These are phyloP conservation scores for Xanthoceras sorbifolium DNA, from an alignment of 345 rosid species.

Conservation along the genomic window DNA sequence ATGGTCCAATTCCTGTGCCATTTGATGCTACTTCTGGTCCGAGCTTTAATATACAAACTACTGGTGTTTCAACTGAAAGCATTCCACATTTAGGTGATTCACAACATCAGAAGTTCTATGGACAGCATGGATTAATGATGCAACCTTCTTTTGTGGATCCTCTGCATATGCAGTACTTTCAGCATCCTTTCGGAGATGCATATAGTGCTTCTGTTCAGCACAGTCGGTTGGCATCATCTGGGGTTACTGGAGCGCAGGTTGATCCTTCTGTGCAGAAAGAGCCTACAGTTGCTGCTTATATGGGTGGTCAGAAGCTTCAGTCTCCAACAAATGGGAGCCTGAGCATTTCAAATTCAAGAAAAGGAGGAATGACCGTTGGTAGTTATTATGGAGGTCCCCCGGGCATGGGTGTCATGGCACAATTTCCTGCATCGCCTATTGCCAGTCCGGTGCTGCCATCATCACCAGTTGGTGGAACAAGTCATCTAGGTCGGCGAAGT, in stretches of 20 bases:
- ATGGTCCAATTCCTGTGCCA: constrained; percentile 60
- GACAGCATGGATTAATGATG: constrained; percentile 48
- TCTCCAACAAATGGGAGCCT: constrained; percentile 50
- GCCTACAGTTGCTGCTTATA: constrained; percentile 34
- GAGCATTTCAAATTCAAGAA: constrained; percentile 52
- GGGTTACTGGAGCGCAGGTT: constrained; percentile 40
- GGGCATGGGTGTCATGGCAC: constrained; percentile 64
- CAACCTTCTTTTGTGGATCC: constrained; percentile 72
- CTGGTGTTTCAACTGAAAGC: constrained; percentile 37
- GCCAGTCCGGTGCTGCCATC: constrained; percentile 72
- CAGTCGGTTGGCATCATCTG: constrained; percentile 34
- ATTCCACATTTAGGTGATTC: constrained; percentile 39
- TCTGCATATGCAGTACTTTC: constrained; percentile 68
- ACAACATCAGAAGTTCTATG: constrained; percentile 50
- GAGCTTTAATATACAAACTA: constrained; percentile 39
- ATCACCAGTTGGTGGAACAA: constrained; percentile 63
- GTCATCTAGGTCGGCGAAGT: constrained; percentile 53
- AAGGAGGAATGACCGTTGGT: constrained; percentile 40
- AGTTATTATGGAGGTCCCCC: constrained; percentile 54
- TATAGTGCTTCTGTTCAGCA: constrained; percentile 56
- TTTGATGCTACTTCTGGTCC: constrained; percentile 55
- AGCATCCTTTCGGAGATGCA: constrained; percentile 57
- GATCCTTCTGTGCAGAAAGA: constrained; percentile 55
- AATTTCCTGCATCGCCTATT: constrained; percentile 65
- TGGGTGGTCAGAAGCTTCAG: constrained; percentile 57